Conservation (phyloP, 306 rosid genomes). For the Potentilla sterilis region DNA sequence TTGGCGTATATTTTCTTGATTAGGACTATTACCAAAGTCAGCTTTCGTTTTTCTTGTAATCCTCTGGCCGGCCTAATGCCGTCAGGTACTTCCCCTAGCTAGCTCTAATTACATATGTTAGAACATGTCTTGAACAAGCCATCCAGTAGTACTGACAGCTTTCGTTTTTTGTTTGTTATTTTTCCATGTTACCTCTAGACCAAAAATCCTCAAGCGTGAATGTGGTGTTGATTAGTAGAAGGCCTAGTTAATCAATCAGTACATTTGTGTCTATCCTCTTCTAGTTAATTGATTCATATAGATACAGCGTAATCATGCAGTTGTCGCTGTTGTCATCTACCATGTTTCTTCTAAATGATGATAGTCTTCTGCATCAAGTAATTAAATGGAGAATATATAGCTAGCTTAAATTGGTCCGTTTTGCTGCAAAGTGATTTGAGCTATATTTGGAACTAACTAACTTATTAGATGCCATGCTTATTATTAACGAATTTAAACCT, state of each 20-base stretch:
- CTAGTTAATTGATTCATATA: not conserved
- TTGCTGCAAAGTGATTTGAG: not conserved
- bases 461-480: not conserved
- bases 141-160: too few species aligned
- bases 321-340: not conserved
- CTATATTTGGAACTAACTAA: not conserved
- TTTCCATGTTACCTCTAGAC: slow-evolving; percentile 12
- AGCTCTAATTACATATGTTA: slow-evolving; percentile 43
- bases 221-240: not conserved
- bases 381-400: not conserved
- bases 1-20: slow-evolving; percentile 3
- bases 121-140: too few species aligned
- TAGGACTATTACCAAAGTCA: not conserved
- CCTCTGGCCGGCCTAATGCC: slow-evolving; percentile 50
- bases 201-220: not conserved
- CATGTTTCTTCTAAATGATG: not conserved
- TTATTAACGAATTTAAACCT: not conserved
- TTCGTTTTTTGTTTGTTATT: not conserved
- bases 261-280: not conserved
- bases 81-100: slow-evolving; percentile 35
- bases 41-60: too few species aligned
- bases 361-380: not conserved
- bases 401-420: not conserved
- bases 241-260: not conserved
- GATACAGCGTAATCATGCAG: not conserved